Conservation (phyloP, 306 rosid species). For the Mucuna pruriens region DNA sequence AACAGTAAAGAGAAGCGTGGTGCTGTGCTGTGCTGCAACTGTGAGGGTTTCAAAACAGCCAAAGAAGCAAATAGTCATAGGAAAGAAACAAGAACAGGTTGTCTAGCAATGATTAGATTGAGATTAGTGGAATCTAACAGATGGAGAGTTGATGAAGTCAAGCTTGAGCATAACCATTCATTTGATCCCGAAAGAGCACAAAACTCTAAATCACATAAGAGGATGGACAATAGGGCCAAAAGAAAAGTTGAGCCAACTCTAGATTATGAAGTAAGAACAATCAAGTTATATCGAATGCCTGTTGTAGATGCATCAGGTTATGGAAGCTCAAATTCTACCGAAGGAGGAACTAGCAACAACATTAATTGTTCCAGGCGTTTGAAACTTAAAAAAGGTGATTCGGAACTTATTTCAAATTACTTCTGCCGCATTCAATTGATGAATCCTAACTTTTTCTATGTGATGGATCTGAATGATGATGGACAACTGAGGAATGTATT, state of each 20-base stretch:
- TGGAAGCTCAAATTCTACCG: constrained; percentile 67
- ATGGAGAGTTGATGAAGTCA: constrained; percentile 97
- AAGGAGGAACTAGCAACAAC: constrained; percentile 59
- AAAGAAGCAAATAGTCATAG: constrained; percentile 88
- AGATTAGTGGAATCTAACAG: constrained; percentile 87
- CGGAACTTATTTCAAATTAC: constrained; percentile 61
- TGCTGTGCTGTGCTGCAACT: constrained; percentile 95
- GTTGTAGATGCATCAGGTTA: constrained; percentile 55
- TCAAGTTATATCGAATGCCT: constrained; percentile 82
- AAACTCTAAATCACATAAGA: constrained; percentile 96
- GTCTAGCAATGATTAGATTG: constrained; percentile 93
- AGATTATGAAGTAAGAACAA: constrained; percentile 88
- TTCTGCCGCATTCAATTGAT: constrained; percentile 68
- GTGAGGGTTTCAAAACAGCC: constrained; percentile 87
- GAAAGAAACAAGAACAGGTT: constrained; percentile 96
- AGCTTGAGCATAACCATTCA: constrained; percentile 94
- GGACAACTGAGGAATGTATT: constrained; percentile 82
- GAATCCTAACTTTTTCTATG: constrained; percentile 85
- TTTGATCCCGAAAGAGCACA: constrained; percentile 97
- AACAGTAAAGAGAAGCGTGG: constrained; percentile 99
- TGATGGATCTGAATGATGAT: constrained; percentile 87
- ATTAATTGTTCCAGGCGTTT: constrained; percentile 54
- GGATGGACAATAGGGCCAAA: constrained; percentile 72
- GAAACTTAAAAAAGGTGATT: constrained; percentile 78
- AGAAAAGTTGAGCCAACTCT: constrained; percentile 79